A percentile compares a stretch with the other conserved stretches of the same genome.
phyloP scores from a whole-genome alignment of 441 rosid genomes.

The Populus tomentosa region DNA sequence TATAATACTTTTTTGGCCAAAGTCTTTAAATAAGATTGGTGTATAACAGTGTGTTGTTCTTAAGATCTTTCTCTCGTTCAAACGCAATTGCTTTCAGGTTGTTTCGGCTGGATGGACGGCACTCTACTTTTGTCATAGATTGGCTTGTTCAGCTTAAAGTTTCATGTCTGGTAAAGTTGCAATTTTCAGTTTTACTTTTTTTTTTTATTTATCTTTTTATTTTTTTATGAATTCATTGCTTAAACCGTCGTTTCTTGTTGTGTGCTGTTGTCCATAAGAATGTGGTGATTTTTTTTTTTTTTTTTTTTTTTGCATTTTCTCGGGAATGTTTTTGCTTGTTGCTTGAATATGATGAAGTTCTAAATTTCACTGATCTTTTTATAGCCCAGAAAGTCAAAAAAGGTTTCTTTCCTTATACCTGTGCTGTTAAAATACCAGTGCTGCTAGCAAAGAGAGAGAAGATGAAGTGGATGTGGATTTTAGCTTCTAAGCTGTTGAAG shows the following conservation, averaged over 20 bases:
- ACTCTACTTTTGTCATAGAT: neutral
- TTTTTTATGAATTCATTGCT: neutral
- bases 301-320: neutral
- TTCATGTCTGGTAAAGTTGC: conserved; percentile 1
- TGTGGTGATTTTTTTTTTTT: neutral
- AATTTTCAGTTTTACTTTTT: neutral
- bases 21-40: neutral
- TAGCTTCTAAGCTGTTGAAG: neutral
- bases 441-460: neutral
- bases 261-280: neutral
- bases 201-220: neutral
- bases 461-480: neutral
- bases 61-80: neutral
- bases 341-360: neutral
- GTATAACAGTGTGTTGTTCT: neutral
- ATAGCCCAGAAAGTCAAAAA: neutral
- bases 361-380: neutral
- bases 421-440: neutral
- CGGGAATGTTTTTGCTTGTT: neutral
- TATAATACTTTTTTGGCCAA: neutral
- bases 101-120: neutral
- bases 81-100: neutral
- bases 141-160: neutral
- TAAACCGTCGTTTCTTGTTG: neutral
- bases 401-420: neutral